Evolutionary conservation across 495 filamentous ascomycete species (phyloP).

Genomic region (Trichoderma virens): DNA sequence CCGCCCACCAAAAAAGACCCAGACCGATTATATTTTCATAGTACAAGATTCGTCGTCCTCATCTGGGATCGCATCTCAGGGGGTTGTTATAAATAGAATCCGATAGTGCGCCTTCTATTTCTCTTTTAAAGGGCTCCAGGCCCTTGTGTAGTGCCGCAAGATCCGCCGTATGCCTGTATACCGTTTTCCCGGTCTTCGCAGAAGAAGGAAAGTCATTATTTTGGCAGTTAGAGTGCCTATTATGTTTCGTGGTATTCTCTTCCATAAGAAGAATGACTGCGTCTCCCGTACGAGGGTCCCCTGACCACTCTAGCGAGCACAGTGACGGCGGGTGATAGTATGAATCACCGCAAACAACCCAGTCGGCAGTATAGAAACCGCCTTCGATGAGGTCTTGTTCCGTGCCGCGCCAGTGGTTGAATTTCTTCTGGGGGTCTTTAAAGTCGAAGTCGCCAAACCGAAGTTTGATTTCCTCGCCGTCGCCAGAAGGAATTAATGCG

Average conservation of each 20-base stretch:
- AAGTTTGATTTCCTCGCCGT: conserved; percentile 47
- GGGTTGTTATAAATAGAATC: background rate
- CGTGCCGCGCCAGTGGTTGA: conserved; percentile 60
- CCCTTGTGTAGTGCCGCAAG: background rate
- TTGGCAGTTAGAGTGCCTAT: background rate
- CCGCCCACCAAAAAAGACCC: no score
- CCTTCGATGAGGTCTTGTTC: conserved; percentile 57
- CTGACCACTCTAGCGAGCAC: conserved; percentile 6
- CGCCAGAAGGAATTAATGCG: conserved; percentile 21
- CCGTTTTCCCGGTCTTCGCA: background rate
- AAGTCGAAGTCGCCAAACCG: conserved; percentile 81
- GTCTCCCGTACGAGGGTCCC: background rate
- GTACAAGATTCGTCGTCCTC: background rate
- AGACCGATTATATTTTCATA: no score
- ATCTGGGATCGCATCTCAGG: background rate
- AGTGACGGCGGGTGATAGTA: conserved; percentile 7
- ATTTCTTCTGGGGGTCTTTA: conserved; percentile 67
- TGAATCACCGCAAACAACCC: background rate
- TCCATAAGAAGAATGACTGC: background rate
- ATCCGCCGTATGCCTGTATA: background rate
- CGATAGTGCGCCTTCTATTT: background rate
- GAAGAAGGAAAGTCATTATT: background rate
- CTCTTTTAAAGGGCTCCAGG: background rate
- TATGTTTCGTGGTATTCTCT: background rate
- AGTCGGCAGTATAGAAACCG: conserved; percentile 60